These are phyloP conservation scores for Candida sp. DNA, from an alignment of 1,139 yeast species.

Conservation along the genomic window DNA sequence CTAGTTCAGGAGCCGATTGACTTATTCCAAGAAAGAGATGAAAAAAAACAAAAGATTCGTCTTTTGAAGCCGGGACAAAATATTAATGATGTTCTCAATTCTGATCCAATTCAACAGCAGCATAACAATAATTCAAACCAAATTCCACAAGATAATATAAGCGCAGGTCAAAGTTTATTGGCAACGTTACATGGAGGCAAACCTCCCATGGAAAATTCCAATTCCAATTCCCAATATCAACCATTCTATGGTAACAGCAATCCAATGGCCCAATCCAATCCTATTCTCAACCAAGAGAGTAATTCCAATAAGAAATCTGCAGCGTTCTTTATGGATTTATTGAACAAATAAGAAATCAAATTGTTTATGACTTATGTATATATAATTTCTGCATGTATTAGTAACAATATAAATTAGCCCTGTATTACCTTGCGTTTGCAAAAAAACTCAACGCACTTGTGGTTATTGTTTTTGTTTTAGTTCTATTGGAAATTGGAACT, in stretches of 20 bases:
- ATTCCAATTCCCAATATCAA: neutral
- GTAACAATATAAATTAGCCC: neutral
- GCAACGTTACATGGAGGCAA: slow-evolving; percentile 14
- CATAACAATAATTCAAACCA: slow-evolving; percentile 2
- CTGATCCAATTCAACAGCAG: neutral
- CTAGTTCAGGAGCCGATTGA: slow-evolving; percentile 3
- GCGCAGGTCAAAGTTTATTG: slow-evolving; percentile 13
- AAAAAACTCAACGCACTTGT: slow-evolving; percentile 3
- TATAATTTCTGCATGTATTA: neutral
- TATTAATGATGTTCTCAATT: slow-evolving; percentile 11
- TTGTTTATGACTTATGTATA: neutral
- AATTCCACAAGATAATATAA: slow-evolving; percentile 3
- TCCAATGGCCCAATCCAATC: neutral
- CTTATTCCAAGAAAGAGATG: slow-evolving; percentile 7
- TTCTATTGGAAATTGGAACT: neutral
- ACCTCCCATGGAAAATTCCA: slow-evolving; percentile 1
- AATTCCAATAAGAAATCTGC: slow-evolving; percentile 1
- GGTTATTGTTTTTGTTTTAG: slow-evolving; percentile 4
- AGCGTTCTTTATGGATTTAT: slow-evolving; percentile 2
- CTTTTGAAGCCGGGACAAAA: slow-evolving; percentile 30
- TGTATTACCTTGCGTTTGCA: neutral
- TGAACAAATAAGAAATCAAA: neutral
- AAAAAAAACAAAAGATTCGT: slow-evolving; percentile 18
- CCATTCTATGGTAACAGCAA: neutral
- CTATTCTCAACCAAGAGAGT: neutral